Evolutionary conservation across 1,284 basidiomycete genomes (phyloP).

Genomic region (Marasmius tenuissimus): DNA sequence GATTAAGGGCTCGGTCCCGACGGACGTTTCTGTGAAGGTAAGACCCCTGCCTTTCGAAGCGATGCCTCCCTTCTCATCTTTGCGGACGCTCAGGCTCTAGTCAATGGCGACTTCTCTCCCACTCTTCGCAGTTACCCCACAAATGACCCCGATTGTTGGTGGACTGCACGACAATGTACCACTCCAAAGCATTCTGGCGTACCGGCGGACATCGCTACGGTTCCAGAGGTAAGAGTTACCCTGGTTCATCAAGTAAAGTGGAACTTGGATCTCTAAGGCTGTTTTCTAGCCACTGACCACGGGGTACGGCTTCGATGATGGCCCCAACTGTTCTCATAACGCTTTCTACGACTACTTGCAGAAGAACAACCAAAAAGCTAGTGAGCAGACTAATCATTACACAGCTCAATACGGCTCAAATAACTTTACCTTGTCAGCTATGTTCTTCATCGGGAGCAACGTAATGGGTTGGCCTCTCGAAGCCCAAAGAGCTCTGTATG

Average conservation of each 20-base stretch:
- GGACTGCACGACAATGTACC: slow-evolving; percentile 59
- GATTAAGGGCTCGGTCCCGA: neutral
- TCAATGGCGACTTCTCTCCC: neutral
- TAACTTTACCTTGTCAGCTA: slow-evolving; percentile 33
- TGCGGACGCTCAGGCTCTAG: neutral
- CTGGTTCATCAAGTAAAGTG: neutral
- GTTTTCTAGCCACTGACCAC: slow-evolving; percentile 52
- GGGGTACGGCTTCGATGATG: slow-evolving; percentile 66
- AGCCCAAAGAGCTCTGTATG: slow-evolving; percentile 62
- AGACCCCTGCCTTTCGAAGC: neutral
- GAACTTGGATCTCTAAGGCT: neutral
- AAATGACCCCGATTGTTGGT: slow-evolving; percentile 49
- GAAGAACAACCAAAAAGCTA: slow-evolving; percentile 69
- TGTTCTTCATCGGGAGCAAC: slow-evolving; percentile 82
- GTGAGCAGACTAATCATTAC: slow-evolving; percentile 30
- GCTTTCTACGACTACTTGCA: slow-evolving; percentile 64
- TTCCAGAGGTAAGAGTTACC: slow-evolving; percentile 50
- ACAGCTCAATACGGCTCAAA: neutral
- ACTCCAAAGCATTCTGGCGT: slow-evolving; percentile 46
- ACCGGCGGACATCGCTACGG: slow-evolving; percentile 53
- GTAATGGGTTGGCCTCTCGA: slow-evolving; percentile 72
- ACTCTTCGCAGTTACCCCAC: slow-evolving; percentile 23
- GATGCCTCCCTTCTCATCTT: neutral
- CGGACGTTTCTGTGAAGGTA: neutral
- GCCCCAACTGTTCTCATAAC: slow-evolving; percentile 72